A percentile compares a stretch with the other conserved stretches of the same genome.
These are phyloP conservation scores for Pichia sp. DNA, from an alignment of 1,139 yeast genomes.

Conservation along the genomic window DNA sequence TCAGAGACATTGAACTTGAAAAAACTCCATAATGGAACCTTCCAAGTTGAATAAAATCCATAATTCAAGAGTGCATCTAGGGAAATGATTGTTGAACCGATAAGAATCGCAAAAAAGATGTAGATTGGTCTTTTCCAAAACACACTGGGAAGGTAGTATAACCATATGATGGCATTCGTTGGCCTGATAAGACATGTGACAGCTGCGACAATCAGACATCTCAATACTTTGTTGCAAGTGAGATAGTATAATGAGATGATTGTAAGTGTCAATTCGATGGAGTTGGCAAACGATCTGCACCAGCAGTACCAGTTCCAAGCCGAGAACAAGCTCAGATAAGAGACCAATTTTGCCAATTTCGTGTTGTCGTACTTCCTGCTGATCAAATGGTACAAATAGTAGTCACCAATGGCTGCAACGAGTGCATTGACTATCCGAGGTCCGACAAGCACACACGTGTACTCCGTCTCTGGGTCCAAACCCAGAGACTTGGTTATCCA, in stretches of 20 bases:
- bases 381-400: constrained; percentile 51
- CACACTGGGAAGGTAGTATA: constrained; percentile 34
- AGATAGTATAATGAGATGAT: constrained; percentile 68
- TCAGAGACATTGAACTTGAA: constrained; percentile 72
- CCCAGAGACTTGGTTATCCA: constrained; percentile 30
- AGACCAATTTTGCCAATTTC: constrained; percentile 44
- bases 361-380: constrained; percentile 36
- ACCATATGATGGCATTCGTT: constrained; percentile 79
- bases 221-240: constrained; percentile 46
- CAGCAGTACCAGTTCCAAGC: constrained; percentile 82
- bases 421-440: constrained; percentile 74
- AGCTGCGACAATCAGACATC: constrained; percentile 45
- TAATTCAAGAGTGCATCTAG: constrained; percentile 51
- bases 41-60: constrained; percentile 53
- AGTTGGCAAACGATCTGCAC: constrained; percentile 85
- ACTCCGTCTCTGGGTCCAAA: constrained; percentile 24
- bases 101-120: constrained; percentile 29
- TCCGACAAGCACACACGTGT: constrained; percentile 38
- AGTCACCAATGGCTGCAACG: constrained; percentile 73
- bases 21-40: constrained; percentile 69
- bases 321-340: constrained; percentile 58
- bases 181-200: constrained; percentile 74
- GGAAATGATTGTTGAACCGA: constrained; percentile 30
- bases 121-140: constrained; percentile 13
- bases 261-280: constrained; percentile 74